Conservation (phyloP, 2,329 filamentous ascomycete species). For the Exophiala sp. region DNA sequence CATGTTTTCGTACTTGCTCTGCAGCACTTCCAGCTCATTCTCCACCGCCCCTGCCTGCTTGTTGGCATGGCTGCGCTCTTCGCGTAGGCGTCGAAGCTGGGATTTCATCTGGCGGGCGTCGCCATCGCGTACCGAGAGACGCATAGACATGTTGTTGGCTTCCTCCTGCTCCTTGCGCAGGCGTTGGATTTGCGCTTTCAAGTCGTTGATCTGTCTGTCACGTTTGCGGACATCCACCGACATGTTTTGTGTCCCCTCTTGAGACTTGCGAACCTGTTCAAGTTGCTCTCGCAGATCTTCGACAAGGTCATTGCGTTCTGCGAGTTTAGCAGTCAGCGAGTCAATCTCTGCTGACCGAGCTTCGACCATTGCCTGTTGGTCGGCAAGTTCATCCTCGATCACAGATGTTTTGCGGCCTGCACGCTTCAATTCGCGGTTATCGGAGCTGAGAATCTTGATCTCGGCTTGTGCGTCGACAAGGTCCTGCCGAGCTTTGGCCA, state of each 20-base stretch:
- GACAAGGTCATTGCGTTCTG: conserved; percentile 65
- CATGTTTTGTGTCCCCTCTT: conserved; percentile 62
- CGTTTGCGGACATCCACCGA: conserved; percentile 69
- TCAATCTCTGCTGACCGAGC: conserved; percentile 52
- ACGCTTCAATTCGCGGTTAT: conserved; percentile 50
- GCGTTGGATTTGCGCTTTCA: conserved; percentile 61
- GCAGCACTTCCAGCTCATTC: conserved; percentile 45
- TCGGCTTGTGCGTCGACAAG: conserved; percentile 59
- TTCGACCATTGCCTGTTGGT: conserved; percentile 46
- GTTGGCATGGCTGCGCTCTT: conserved; percentile 42
- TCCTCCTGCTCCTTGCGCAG: conserved; percentile 45
- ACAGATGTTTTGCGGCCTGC: conserved; percentile 50
- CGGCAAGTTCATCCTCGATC: conserved; percentile 41
- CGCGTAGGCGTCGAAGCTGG: conserved; percentile 63
- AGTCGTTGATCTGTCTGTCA: conserved; percentile 59
- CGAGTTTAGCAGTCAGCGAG: conserved; percentile 68
- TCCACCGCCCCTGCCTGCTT: conserved; percentile 40
- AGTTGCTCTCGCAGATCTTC: conserved; percentile 49
- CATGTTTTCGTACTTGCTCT: conserved; percentile 63
- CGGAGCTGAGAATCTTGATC: conserved; percentile 53
- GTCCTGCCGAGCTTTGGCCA: conserved; percentile 58
- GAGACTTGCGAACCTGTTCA: conserved; percentile 46
- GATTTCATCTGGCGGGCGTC: conserved; percentile 54
- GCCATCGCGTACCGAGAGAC: conserved; percentile 66
- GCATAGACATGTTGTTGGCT: conserved; percentile 60